Evolutionary conservation across 257 asterid genomes (phyloP).

Genomic region (Solanum etuberosum): DNA sequence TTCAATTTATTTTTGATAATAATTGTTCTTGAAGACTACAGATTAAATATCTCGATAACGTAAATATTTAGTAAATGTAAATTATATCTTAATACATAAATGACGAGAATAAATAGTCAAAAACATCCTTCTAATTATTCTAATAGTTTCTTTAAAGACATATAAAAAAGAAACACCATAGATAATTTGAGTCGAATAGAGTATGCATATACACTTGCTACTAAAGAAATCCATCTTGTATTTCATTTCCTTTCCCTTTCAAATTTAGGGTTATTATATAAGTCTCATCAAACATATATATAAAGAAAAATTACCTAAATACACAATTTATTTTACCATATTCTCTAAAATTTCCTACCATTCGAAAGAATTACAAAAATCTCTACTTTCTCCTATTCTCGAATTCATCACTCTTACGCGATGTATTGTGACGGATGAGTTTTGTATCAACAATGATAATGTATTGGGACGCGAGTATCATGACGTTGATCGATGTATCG

Average conservation of each 20-base stretch:
- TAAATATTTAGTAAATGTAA: not conserved
- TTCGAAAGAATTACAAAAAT: no score
- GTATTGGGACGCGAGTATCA: rapidly evolving
- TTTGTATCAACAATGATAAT: no score
- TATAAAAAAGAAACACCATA: not conserved
- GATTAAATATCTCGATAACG: not conserved
- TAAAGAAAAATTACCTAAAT: not conserved
- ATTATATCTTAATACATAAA: not conserved
- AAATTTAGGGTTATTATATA: not conserved
- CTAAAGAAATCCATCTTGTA: not conserved
- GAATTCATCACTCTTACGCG: no score
- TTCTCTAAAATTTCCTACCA: no score
- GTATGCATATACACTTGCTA: no score
- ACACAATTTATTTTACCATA: rapidly evolving
- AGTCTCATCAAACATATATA: no score
- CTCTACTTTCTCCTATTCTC: no score
- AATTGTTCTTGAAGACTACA: not conserved
- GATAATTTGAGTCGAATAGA: no score
- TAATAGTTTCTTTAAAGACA: not conserved
- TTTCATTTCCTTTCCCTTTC: not conserved
- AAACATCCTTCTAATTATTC: not conserved
- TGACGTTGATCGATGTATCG: no score
- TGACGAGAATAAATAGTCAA: not conserved
- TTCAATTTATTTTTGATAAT: not conserved
- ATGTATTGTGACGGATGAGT: no score